A percentile compares a stretch with the other conserved stretches of the same genome.
These are phyloP conservation scores for Zymoseptoria ardabiliae DNA, from an alignment of 2,329 filamentous ascomycete species.

Conservation along the genomic window DNA sequence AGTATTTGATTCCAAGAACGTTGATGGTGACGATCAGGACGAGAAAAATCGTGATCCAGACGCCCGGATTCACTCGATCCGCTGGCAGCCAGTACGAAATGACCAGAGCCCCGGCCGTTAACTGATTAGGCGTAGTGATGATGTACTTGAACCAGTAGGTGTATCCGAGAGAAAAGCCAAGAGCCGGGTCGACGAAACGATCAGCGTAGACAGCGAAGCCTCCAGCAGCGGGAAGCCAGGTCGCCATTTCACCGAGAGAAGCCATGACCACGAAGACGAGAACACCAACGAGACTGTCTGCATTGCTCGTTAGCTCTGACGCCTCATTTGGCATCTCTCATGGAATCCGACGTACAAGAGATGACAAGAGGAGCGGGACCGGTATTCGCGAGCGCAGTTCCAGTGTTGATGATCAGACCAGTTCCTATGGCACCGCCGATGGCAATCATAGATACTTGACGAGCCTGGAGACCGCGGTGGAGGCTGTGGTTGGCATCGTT, in stretches of 20 bases:
- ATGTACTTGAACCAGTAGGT: conserved; percentile 57
- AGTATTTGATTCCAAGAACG: conserved; percentile 55
- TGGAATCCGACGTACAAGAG: conserved; percentile 47
- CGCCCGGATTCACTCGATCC: conserved; percentile 27
- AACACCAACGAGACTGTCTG: conserved; percentile 56
- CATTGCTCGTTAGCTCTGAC: background rate
- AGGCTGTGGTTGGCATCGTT: conserved; percentile 30
- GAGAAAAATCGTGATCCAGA: conserved; percentile 61
- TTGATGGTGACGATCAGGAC: conserved; percentile 39
- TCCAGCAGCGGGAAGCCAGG: conserved; percentile 69
- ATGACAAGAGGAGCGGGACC: conserved; percentile 62
- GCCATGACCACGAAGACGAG: conserved; percentile 78
- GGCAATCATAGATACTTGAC: conserved; percentile 58
- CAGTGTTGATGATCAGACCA: conserved; percentile 63
- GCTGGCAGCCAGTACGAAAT: conserved; percentile 65
- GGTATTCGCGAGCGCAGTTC: conserved; percentile 43
- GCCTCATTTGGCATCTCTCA: no score
- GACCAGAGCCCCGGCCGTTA: conserved; percentile 72
- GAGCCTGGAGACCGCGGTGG: conserved; percentile 46
- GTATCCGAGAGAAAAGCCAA: conserved; percentile 72
- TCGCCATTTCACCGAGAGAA: conserved; percentile 74
- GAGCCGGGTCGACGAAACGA: conserved; percentile 70
- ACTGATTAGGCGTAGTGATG: conserved; percentile 76
- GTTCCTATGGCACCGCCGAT: conserved; percentile 70
- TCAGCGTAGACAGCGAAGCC: conserved; percentile 77